Base-by-base conservation (phyloP, 1,139 yeast species). In the Scheffersomyces insectosa region DNA sequence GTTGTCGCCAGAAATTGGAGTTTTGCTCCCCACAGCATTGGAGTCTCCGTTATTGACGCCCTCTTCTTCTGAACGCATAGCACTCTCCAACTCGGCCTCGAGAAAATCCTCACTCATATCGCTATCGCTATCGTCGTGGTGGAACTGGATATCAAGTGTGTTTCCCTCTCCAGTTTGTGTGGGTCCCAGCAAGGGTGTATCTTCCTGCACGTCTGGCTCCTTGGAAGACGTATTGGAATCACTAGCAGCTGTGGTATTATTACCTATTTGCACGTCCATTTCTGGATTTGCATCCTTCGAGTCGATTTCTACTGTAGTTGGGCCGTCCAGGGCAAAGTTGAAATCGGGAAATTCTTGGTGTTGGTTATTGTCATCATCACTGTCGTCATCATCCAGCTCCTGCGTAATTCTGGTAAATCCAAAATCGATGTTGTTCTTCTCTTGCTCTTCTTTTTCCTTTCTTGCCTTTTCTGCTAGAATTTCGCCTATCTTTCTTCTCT, bases 381-480 rank as follows among this genome's bases (percentile, higher is more conserved):
- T 57, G 28, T 55, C 59, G 13, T 56, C 59, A 4, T 58, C 62
- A 20, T 55, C 62, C 52, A 56, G 57, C n/a, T 60, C 48, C 30
- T 59, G 58, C 35, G 51, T 52, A 40, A 55, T 49, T 25, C 51
- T 54, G 31, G 61, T 56, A 49, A 68, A 67, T 38, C 61, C 58
- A 48, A 70, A 68, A 4, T 68, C 68, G 48, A 66, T 63, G 33
- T 66, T 65, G 37, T 63, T 59, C 31, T 48, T 45, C 32, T 59
- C 61, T 16, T 58, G 54, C 42, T 54, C 48, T 46, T 33, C 52
- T 55, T 40, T 49, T 56, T 65, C 63, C 42, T 53, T 51, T 25
- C 47, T 43, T 2, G 58, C 62, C 40, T 55, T 57, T 32, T 62
- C 66, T 16, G 51, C 55, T 15, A 58, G 32, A 1, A 65, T 44